Evolutionary conservation across 2,329 filamentous ascomycete species (phyloP).

Genomic region (Fusarium musae): DNA sequence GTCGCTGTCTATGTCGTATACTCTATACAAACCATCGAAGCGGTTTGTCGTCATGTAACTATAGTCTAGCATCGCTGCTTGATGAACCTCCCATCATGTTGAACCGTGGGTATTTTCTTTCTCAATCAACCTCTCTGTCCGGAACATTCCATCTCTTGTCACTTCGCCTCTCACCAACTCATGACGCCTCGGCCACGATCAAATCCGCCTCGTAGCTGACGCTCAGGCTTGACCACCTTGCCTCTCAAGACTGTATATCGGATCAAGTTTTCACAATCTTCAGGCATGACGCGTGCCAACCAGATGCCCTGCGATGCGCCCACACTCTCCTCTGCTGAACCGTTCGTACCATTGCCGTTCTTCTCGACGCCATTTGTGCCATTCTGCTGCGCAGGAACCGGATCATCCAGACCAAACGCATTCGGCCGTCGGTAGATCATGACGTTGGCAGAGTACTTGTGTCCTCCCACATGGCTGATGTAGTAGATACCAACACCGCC

Average conservation of each 20-base stretch:
- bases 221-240: constrained; percentile 90
- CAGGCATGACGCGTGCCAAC: constrained; percentile 84
- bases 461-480: constrained; percentile 94
- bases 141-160: neutral
- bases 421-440: constrained; percentile 83
- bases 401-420: constrained; percentile 65
- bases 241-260: constrained; percentile 90
- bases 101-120: constrained; percentile 6
- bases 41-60: neutral
- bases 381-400: constrained; percentile 44
- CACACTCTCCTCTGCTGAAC: constrained; percentile 49
- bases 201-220: constrained; percentile 89
- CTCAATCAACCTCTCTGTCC: neutral
- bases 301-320: constrained; percentile 91
- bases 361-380: constrained; percentile 43
- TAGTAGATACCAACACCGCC: constrained; percentile 97
- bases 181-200: constrained; percentile 82
- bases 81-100: neutral
- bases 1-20: neutral
- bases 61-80: neutral
- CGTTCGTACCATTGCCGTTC: constrained; percentile 19
- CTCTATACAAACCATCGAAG: constrained; percentile 4
- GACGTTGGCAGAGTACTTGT: constrained; percentile 96
- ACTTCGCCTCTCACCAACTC: constrained; percentile 78
- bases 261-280: constrained; percentile 94